Conservation (phyloP, 352 stramenopile genomes). For the Phytopythium montanum region DNA sequence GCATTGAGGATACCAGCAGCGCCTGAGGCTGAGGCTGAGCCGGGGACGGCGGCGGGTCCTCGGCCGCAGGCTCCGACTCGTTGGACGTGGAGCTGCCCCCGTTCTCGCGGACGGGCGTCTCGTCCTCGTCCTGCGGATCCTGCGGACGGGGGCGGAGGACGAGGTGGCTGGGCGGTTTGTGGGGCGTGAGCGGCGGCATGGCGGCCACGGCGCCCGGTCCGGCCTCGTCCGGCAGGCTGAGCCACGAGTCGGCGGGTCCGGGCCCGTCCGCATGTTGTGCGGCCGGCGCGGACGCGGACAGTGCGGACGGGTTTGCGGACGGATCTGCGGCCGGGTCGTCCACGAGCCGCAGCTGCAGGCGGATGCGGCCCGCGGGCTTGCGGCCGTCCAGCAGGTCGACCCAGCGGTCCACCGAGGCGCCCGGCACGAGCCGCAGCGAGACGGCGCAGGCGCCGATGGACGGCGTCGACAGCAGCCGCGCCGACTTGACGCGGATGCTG, state of each 20-base stretch:
- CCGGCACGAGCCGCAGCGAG: slow-evolving; percentile 35
- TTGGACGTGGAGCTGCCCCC: slow-evolving; percentile 34
- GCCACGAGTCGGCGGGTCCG: slow-evolving; percentile 14
- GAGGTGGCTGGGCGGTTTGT: neutral
- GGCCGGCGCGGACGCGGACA: too few species aligned
- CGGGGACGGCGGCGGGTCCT: slow-evolving; percentile 20
- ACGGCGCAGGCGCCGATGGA: slow-evolving; percentile 52
- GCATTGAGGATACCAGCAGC: slow-evolving; percentile 15
- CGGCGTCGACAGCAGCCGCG: slow-evolving; percentile 57
- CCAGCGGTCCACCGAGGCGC: slow-evolving; percentile 53
- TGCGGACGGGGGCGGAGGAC: too few species aligned
- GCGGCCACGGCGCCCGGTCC: neutral
- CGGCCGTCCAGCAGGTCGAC: slow-evolving; percentile 50
- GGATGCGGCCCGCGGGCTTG: slow-evolving; percentile 51
- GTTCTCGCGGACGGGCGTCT: slow-evolving; percentile 12
- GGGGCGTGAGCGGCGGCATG: neutral
- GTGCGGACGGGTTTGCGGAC: neutral
- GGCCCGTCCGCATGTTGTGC: neutral
- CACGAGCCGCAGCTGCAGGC: slow-evolving; percentile 63
- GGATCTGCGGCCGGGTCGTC: slow-evolving; percentile 7
- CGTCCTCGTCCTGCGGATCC: neutral
- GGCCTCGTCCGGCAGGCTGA: slow-evolving; percentile 23
- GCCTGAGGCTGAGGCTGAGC: slow-evolving; percentile 5
- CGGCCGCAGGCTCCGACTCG: slow-evolving; percentile 35
- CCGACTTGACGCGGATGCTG: slow-evolving; percentile 70